Percentiles rank a stretch among this genome's conserved stretches.
These are phyloP conservation scores for Boletus bicolor DNA, from an alignment of 768 basidiomycete species.

Conservation along the genomic window DNA sequence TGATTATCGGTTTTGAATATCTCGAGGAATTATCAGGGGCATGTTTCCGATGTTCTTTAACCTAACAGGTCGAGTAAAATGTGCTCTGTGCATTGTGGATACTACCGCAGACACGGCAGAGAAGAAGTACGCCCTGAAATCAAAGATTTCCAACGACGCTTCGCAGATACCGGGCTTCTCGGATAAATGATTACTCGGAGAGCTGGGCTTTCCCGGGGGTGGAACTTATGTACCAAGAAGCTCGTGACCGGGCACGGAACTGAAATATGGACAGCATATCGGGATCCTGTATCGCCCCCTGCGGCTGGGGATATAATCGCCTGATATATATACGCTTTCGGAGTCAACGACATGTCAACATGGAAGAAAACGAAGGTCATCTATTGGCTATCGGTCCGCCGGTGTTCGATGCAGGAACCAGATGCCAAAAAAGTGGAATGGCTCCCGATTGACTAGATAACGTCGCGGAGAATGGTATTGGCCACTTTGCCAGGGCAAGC, in stretches of 20 bases:
- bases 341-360: not conserved
- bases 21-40: conserved; percentile 45
- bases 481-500: not conserved
- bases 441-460: not conserved
- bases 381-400: no score
- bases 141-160: no score
- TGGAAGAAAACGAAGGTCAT: not conserved
- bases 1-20: conserved; percentile 42
- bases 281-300: no score
- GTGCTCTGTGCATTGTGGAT: no score
- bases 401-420: not conserved
- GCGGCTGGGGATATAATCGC: not conserved
- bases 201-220: not conserved
- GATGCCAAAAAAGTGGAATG: not conserved
- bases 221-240: no score
- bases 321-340: not conserved
- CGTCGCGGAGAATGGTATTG: not conserved
- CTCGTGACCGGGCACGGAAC: not conserved
- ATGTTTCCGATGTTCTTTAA: conserved; percentile 47
- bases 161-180: not conserved
- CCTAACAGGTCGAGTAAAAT: no score
- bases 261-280: no score
- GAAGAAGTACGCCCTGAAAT: no score
- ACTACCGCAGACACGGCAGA: no score
- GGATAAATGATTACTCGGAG: not conserved